phyloP scores from a whole-genome alignment of 1,284 basidiomycete genomes.

The Inonotus obliquus region DNA sequence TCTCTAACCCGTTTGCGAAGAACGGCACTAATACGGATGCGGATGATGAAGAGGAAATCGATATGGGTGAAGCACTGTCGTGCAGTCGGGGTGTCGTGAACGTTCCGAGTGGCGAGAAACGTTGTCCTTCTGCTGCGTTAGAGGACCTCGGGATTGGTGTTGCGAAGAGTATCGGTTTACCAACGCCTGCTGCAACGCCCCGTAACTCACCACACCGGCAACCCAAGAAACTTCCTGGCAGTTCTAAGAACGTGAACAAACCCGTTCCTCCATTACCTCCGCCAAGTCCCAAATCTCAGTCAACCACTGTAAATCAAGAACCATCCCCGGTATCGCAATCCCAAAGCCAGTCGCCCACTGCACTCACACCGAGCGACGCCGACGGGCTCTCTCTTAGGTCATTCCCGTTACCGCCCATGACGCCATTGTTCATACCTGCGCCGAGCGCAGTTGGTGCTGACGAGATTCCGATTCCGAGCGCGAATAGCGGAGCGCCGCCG shows the following conservation, averaged over 20 bases:
- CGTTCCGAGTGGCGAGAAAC: background rate
- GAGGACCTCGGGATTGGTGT: background rate
- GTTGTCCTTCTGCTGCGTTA: background rate
- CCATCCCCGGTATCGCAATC: background rate
- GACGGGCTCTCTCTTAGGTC: conserved; percentile 1
- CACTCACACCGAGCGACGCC: background rate
- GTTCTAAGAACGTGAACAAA: background rate
- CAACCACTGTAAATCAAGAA: background rate
- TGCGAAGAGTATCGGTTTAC: conserved; percentile 4
- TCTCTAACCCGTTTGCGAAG: background rate
- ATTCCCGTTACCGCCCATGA: conserved; percentile 7
- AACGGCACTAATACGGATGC: too few species aligned
- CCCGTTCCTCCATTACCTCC: background rate
- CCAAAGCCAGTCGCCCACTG: background rate
- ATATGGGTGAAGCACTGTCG: conserved; percentile 4
- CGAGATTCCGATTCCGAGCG: conserved; percentile 8
- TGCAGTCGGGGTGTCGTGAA: background rate
- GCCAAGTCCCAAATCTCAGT: background rate
- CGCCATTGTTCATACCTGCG: conserved; percentile 1
- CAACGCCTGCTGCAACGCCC: conserved; percentile 14
- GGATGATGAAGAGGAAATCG: conserved; percentile 3
- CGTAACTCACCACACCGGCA: background rate
- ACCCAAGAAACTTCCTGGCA: background rate
- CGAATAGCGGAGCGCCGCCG: background rate
- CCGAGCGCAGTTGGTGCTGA: conserved; percentile 2